These are phyloP conservation scores for Apodospora peruviana DNA, from an alignment of 495 filamentous ascomycete genomes.

Conservation along the genomic window DNA sequence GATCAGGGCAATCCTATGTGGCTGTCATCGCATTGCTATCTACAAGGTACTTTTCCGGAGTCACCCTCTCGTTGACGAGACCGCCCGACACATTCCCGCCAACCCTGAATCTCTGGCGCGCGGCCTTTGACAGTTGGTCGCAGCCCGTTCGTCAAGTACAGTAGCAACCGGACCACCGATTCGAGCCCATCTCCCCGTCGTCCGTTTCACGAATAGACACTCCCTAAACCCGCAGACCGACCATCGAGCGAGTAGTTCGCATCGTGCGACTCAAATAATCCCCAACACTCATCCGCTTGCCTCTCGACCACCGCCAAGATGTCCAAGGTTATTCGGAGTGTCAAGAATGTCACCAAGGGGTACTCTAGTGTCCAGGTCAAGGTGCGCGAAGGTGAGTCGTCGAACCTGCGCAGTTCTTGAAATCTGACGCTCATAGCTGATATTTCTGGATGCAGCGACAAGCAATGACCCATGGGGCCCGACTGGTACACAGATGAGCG, in stretches of 20 bases:
- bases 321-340: constrained; percentile 96
- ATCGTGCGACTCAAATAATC: too few species aligned
- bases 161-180: background rate
- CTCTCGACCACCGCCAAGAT: constrained; percentile 54
- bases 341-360: constrained; percentile 99
- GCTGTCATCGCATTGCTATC: constrained; percentile 1
- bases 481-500: constrained; percentile 96
- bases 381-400: constrained; percentile 89
- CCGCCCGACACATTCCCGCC: background rate
- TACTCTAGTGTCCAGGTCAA: constrained; percentile 97
- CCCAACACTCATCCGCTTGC: too few species aligned
- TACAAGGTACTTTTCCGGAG: background rate
- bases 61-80: background rate
- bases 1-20: background rate
- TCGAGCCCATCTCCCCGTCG: background rate
- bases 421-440: constrained; percentile 1
- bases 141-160: background rate
- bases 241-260: too few species aligned
- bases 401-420: background rate
- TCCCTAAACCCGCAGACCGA: too few species aligned
- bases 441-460: constrained; percentile 58
- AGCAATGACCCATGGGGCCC: constrained; percentile 99
- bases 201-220: too few species aligned
- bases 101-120: background rate
- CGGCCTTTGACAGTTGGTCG: background rate